Conservation (phyloP, 2,329 filamentous ascomycete species). For the Exophiala dermatitidis region DNA sequence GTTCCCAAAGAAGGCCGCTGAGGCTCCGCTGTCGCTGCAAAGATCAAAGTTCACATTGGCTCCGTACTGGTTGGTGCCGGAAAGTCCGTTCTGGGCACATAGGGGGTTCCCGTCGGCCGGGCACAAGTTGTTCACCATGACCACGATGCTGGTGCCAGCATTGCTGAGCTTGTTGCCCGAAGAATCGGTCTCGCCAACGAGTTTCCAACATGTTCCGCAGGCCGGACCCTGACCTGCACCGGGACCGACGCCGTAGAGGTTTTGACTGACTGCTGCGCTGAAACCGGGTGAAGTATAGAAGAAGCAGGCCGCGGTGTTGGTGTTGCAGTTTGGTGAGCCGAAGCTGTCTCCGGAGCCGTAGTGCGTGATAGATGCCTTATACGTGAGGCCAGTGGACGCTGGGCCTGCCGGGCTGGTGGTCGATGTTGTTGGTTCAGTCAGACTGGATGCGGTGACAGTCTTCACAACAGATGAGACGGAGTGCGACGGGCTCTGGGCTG, state of each 20-base stretch:
- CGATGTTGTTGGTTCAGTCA: slow-evolving; percentile 1
- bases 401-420: slow-evolving; percentile 10
- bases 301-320: slow-evolving; percentile 34
- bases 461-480: not conserved
- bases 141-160: slow-evolving; percentile 33
- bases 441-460: not conserved
- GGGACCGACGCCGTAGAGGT: slow-evolving; percentile 35
- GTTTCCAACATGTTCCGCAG: slow-evolving; percentile 37
- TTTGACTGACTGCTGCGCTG: slow-evolving; percentile 35
- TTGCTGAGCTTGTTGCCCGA: slow-evolving; percentile 24
- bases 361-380: slow-evolving; percentile 32
- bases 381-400: slow-evolving; percentile 8
- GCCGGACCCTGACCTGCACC: slow-evolving; percentile 35
- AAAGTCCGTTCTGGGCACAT: slow-evolving; percentile 32
- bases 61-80: slow-evolving; percentile 35
- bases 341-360: slow-evolving; percentile 33
- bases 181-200: slow-evolving; percentile 33
- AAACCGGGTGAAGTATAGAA: slow-evolving; percentile 32
- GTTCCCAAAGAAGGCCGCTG: slow-evolving; percentile 32
- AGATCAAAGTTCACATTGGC: slow-evolving; percentile 39
- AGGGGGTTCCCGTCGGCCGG: slow-evolving; percentile 35
- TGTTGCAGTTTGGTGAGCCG: slow-evolving; percentile 34
- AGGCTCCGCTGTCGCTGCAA: slow-evolving; percentile 36
- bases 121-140: slow-evolving; percentile 39
- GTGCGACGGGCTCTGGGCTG: not conserved